Evolutionary conservation across 208 protist species (phyloP).

Genomic region (Trypanosoma boissoni): DNA sequence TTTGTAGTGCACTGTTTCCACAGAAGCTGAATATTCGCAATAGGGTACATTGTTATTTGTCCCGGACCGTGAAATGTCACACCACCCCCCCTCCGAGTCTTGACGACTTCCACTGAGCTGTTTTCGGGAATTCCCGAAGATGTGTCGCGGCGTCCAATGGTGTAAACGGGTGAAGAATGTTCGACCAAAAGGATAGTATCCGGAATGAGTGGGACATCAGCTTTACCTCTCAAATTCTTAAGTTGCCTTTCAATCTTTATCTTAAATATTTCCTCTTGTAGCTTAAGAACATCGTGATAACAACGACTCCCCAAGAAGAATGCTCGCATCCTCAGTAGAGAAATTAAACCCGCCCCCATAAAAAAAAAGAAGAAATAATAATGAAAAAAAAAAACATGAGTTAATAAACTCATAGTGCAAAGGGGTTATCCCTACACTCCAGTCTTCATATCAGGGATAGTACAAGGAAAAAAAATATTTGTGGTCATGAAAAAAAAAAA

Average conservation of each 20-base stretch:
- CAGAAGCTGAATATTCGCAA: constrained; percentile 70
- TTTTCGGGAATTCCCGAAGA: constrained; percentile 40
- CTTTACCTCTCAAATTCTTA: too few relatives aligned
- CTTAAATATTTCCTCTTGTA: constrained; percentile 75
- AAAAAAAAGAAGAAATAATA: constrained; percentile 9
- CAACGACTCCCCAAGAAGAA: constrained; percentile 61
- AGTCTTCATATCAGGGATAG: too few relatives aligned
- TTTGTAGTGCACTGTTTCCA: constrained; percentile 51
- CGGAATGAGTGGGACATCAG: too few relatives aligned
- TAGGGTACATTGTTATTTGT: constrained; percentile 87
- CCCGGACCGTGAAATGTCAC: constrained; percentile 88
- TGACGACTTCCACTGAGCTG: constrained; percentile 53
- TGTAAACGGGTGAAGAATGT: constrained; percentile 80
- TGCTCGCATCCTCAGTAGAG: constrained; percentile 44
- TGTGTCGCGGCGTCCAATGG: constrained; percentile 81
- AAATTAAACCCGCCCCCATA: constrained; percentile 1
- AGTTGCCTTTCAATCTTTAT: constrained; percentile 65
- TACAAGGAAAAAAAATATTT: not conserved
- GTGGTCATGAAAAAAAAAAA: too few relatives aligned
- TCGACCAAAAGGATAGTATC: constrained; percentile 72
- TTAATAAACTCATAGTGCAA: not conserved
- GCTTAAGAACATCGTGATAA: constrained; percentile 47
- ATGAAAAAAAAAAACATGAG: constrained; percentile 17
- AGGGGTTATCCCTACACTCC: not conserved
- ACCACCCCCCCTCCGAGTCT: constrained; percentile 73